Evolutionary conservation across 2,329 filamentous ascomycete species (phyloP), one percentile per base, ranked within the genome.

Genomic region (Ophiostoma quercus): DNA sequence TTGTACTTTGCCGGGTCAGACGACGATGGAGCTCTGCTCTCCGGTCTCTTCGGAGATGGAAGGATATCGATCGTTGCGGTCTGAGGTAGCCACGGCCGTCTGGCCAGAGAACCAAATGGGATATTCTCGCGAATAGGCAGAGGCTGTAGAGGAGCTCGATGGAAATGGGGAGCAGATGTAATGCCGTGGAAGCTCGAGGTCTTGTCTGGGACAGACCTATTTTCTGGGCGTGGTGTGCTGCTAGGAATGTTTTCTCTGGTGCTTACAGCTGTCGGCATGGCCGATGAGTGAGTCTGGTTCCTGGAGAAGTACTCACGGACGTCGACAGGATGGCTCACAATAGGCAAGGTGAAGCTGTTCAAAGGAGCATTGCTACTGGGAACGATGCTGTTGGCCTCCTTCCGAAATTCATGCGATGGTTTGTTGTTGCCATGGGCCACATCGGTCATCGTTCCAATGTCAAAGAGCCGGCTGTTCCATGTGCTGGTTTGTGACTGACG

Each of bases 381-480:
- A 25, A 8, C 19, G 7, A 16, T n/a, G 43, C 12, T 57, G 1
- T 12, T 57, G 22, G 22, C 3, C 7, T 4, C 3, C 51, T 25
- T 25, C 1, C 16, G 9, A 4, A 16, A 57, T 3, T 14, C 51
- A 8, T 25, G 51, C n/a, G 16, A 2, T 12, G n/a, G 2, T 9
- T 22, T 66, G 37, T 12, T 22, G 37, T 43, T 43, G 3, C 3
- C 37, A n/a, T 47, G 32, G 16, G 32, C 22, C 22, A 16, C 29
- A n/a, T 32, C 37, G 7, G 19, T 5, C 22, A 8, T n/a, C 16
- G 43, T 47, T 16, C 22, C 16, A 39, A 51, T 22, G 8, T 34
- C 62, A 41, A 66, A 69, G 19, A 69, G 41, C 12, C 68, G 68
- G 62, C 41, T 66, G 41, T 54, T 66, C 68, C 68, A 69, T 34